Conservation (phyloP, 2,329 filamentous ascomycete species). For the Clonostachys chloroleuca region DNA sequence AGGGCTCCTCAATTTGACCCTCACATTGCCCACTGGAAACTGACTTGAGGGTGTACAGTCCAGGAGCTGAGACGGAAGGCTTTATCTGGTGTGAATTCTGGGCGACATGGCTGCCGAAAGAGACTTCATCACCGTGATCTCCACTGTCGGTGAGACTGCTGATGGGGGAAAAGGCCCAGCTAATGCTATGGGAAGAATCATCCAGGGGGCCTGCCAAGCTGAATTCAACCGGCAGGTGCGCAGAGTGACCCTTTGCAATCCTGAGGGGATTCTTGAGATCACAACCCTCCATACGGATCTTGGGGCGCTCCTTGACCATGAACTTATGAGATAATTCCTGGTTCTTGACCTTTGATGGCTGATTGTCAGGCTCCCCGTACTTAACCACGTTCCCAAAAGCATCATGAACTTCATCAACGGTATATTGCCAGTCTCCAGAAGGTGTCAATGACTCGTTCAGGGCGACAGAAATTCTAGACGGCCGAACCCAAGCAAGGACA, state of each 20-base stretch:
- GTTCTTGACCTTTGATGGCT: constrained; percentile 60
- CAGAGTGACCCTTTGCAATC: constrained; percentile 69
- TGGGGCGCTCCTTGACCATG: constrained; percentile 81
- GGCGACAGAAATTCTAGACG: constrained; percentile 71
- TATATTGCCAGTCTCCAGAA: constrained; percentile 82
- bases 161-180: constrained; percentile 78
- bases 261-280: constrained; percentile 77
- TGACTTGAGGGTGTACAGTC: constrained; percentile 80
- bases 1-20: constrained; percentile 88
- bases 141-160: constrained; percentile 64
- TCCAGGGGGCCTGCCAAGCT: constrained; percentile 52
- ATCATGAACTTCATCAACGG: constrained; percentile 88
- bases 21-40: constrained; percentile 77
- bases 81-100: constrained; percentile 54
- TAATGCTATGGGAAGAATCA: constrained; percentile 66
- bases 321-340: constrained; percentile 72
- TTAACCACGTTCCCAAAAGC: constrained; percentile 82
- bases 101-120: constrained; percentile 53
- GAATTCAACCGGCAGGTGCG: constrained; percentile 68
- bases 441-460: constrained; percentile 84
- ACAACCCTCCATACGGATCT: constrained; percentile 67
- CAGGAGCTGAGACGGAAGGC: constrained; percentile 69
- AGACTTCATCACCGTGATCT: constrained; percentile 59
- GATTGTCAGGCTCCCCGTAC: constrained; percentile 64
- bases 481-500: constrained; percentile 69